phyloP scores from a whole-genome alignment of 257 asterid genomes.

The Gentiana macrophylla region DNA sequence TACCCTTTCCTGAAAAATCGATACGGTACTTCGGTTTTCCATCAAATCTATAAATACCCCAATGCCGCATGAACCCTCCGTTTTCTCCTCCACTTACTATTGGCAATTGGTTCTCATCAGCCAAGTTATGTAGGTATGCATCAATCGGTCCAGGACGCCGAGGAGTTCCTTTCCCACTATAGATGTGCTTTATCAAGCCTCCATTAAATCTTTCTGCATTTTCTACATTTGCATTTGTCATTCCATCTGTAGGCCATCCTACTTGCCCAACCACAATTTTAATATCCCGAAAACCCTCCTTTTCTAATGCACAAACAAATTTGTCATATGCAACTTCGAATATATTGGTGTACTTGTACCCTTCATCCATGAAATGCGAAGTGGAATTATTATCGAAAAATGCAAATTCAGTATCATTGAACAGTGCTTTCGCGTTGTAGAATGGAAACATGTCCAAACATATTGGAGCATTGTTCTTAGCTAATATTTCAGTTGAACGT shows the following conservation, averaged over 20 bases:
- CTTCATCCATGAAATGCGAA: slow-evolving; percentile 30
- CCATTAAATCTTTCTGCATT: slow-evolving; percentile 46
- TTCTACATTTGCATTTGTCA: slow-evolving; percentile 13
- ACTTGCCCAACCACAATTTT: slow-evolving; percentile 46
- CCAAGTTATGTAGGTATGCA: slow-evolving; percentile 43
- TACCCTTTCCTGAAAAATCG: slow-evolving; percentile 38
- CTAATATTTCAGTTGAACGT: slow-evolving; percentile 22
- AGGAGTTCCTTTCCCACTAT: slow-evolving; percentile 48
- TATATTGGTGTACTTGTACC: slow-evolving; percentile 33
- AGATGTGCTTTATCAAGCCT: slow-evolving; percentile 43
- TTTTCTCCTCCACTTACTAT: slow-evolving; percentile 30
- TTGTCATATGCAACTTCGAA: slow-evolving; percentile 65
- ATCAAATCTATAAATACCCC: slow-evolving; percentile 61
- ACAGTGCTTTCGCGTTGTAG: slow-evolving; percentile 31
- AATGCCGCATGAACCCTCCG: slow-evolving; percentile 54
- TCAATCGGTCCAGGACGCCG: slow-evolving; percentile 32
- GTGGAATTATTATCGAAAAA: slow-evolving; percentile 49
- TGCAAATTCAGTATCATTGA: slow-evolving; percentile 44
- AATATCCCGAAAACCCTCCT: slow-evolving; percentile 20
- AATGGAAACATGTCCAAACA: slow-evolving; percentile 63
- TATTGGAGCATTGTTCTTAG: slow-evolving; percentile 42
- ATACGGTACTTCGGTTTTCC: slow-evolving; percentile 55
- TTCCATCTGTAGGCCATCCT: slow-evolving; percentile 89
- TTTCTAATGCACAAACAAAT: slow-evolving; percentile 31
- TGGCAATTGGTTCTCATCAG: slow-evolving; percentile 54